These are phyloP conservation scores for Cucurbita moschata DNA, from an alignment of 306 rosid species.

Conservation along the genomic window DNA sequence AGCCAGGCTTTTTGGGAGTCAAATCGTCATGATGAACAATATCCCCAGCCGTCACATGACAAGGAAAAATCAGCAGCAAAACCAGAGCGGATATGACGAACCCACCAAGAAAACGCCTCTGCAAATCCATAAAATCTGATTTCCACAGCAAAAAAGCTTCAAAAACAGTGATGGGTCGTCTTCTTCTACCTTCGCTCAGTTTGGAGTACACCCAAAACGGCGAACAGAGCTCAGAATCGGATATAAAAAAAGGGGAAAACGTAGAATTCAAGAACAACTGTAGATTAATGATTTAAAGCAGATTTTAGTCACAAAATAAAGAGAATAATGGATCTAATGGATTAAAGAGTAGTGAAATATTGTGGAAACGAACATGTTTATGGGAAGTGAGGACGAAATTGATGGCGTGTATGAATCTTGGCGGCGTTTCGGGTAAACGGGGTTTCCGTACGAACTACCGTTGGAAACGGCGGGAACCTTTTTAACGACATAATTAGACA, in stretches of 20 bases:
- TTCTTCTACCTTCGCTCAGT: not conserved
- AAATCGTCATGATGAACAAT: slow-evolving; percentile 59
- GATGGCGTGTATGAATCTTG: not conserved
- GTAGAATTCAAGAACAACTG: not conserved
- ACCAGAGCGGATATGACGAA: slow-evolving; percentile 13
- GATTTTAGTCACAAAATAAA: not conserved
- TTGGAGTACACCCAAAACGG: not conserved
- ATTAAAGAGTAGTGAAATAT: not conserved
- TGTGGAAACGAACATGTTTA: not conserved
- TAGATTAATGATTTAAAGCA: not conserved
- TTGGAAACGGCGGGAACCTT: slow-evolving; percentile 7
- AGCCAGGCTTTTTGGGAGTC: slow-evolving; percentile 87
- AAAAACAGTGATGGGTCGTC: slow-evolving; percentile 19
- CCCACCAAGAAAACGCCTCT: slow-evolving; percentile 16
- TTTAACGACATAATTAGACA: not conserved
- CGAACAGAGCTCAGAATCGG: not conserved
- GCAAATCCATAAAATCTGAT: slow-evolving; percentile 36
- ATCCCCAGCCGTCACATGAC: slow-evolving; percentile 52
- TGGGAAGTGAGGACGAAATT: not conserved
- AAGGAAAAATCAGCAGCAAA: slow-evolving; percentile 20
- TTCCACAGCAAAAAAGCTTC: slow-evolving; percentile 11
- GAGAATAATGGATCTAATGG: not conserved
- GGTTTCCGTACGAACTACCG: slow-evolving; percentile 6
- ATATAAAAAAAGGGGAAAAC: not conserved
- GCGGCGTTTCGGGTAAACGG: not conserved